These are phyloP conservation scores for Saccharomycopsis fermentans DNA, from an alignment of 805 yeast genomes.

Conservation along the genomic window DNA sequence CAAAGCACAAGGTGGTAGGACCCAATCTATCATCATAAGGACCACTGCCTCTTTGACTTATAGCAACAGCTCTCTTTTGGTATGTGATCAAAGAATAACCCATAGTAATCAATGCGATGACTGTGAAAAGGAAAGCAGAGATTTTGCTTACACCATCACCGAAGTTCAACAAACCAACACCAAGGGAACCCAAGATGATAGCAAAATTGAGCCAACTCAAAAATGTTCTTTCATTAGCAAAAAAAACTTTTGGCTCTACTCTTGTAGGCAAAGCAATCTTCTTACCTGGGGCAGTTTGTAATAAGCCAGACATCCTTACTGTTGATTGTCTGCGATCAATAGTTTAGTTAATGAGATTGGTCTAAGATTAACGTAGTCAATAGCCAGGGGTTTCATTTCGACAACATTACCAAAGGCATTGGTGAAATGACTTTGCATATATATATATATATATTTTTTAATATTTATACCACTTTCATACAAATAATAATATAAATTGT, in stretches of 20 bases:
- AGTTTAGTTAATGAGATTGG: not conserved
- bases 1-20: slow-evolving; percentile 94
- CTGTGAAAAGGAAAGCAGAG: slow-evolving; percentile 87
- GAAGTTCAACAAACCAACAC: slow-evolving; percentile 90
- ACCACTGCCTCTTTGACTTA: slow-evolving; percentile 93
- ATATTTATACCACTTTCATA: not conserved
- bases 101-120: slow-evolving; percentile 98
- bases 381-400: not conserved
- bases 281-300: slow-evolving; percentile 71
- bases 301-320: slow-evolving; percentile 23
- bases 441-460: not conserved
- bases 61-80: slow-evolving; percentile 99
- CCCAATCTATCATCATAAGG: slow-evolving; percentile 99
- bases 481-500: not conserved
- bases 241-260: slow-evolving; percentile 97
- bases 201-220: slow-evolving; percentile 98
- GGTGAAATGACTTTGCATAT: not conserved
- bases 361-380: not conserved
- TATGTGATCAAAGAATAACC: slow-evolving; percentile 88
- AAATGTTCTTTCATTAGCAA: slow-evolving; percentile 97
- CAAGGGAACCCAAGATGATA: slow-evolving; percentile 93
- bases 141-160: slow-evolving; percentile 92
- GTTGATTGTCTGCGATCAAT: not conserved
- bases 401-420: not conserved
- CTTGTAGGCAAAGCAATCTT: slow-evolving; percentile 96